These are phyloP conservation scores for Ganoderma lucidum DNA, from an alignment of 1,284 basidiomycete species.

Conservation along the genomic window DNA sequence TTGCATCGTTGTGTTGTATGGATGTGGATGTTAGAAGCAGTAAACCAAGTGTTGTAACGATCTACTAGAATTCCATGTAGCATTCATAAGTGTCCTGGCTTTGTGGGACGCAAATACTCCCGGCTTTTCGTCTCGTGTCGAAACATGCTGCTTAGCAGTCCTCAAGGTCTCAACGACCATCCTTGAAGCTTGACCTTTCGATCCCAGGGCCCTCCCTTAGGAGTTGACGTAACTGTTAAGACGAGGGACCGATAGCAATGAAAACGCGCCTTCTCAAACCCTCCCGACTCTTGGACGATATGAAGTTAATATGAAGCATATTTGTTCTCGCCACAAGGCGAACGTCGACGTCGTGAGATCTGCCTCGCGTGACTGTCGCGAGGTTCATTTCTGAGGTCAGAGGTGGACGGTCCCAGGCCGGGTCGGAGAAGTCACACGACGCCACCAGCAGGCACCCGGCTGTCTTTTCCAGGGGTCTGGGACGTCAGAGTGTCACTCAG, in stretches of 20 bases:
- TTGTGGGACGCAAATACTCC: neutral
- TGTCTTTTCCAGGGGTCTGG: neutral
- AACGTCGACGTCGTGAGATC: neutral
- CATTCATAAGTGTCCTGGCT: neutral
- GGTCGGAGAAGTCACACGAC: neutral
- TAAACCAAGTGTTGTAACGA: conserved; percentile 30
- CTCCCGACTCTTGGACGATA: too few relatives aligned
- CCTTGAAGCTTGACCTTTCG: too few relatives aligned
- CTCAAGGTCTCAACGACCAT: too few relatives aligned
- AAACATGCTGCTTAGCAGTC: too few relatives aligned
- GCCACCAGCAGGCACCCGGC: neutral
- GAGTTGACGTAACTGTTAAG: too few relatives aligned
- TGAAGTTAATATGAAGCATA: too few relatives aligned
- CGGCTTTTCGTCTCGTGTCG: neutral
- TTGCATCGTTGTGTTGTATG: conserved; percentile 26
- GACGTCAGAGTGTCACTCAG: neutral
- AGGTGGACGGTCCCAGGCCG: neutral
- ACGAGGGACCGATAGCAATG: too few relatives aligned
- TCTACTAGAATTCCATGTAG: conserved; percentile 25
- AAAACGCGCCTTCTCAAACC: too few relatives aligned
- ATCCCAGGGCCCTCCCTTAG: too few relatives aligned
- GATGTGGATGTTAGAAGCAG: conserved; percentile 27
- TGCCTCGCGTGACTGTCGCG: neutral
- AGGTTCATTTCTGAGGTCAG: neutral
- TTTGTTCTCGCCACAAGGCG: too few relatives aligned